These are phyloP conservation scores for Fusarium staphyleae DNA, from an alignment of 2,329 filamentous ascomycete genomes.

Conservation along the genomic window DNA sequence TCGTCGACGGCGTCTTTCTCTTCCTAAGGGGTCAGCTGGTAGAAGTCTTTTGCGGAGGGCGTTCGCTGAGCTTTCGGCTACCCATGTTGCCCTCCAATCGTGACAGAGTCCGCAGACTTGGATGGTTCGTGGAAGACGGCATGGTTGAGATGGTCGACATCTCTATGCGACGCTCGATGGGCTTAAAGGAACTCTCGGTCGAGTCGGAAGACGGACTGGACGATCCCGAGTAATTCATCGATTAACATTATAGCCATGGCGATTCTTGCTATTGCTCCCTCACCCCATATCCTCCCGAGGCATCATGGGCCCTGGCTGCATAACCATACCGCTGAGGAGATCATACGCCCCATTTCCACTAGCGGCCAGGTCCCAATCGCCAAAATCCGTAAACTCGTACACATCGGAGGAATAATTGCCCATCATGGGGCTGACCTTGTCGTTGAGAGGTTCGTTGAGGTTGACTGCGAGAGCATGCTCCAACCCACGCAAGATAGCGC, in stretches of 20 bases:
- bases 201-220: slow-evolving; percentile 30
- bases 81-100: slow-evolving; percentile 28
- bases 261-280: background rate
- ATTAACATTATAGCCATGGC: slow-evolving; percentile 11
- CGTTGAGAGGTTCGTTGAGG: slow-evolving; percentile 43
- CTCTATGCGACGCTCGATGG: slow-evolving; percentile 32
- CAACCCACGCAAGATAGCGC: slow-evolving; percentile 48
- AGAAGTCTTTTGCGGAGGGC: slow-evolving; percentile 43
- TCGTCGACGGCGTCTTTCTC: slow-evolving; percentile 38
- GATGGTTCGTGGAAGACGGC: slow-evolving; percentile 44
- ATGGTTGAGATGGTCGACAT: slow-evolving; percentile 41
- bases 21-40: slow-evolving; percentile 40
- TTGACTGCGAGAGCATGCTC: slow-evolving; percentile 48
- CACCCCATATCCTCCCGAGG: slow-evolving; percentile 37
- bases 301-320: slow-evolving; percentile 37
- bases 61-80: slow-evolving; percentile 42
- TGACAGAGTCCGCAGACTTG: slow-evolving; percentile 34
- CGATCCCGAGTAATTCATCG: slow-evolving; percentile 29
- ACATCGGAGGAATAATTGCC: slow-evolving; percentile 39
- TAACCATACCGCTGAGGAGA: slow-evolving; percentile 39
- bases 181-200: slow-evolving; percentile 23
- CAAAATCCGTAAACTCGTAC: slow-evolving; percentile 46
- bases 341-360: slow-evolving; percentile 42
- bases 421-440: slow-evolving; percentile 42
- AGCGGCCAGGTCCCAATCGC: slow-evolving; percentile 45